phyloP scores from a whole-genome alignment of 306 rosid species.

The Acmispon strigosus region DNA sequence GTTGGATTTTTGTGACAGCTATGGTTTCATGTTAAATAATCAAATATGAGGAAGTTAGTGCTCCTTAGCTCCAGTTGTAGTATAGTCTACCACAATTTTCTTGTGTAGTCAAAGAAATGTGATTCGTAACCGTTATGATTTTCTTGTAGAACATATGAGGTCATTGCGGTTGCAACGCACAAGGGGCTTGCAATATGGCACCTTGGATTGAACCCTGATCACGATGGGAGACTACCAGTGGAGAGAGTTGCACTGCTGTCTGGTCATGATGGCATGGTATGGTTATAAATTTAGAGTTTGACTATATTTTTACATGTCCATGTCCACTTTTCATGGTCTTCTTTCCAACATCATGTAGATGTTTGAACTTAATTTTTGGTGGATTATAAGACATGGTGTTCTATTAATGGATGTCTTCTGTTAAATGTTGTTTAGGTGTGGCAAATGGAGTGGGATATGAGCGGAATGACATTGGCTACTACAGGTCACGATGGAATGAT shows the following conservation, averaged over 20 bases:
- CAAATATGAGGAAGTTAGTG: not conserved
- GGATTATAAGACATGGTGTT: not conserved
- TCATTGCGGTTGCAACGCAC: constrained; percentile 70
- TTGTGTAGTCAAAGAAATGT: constrained; percentile 9
- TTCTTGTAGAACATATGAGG: constrained; percentile 59
- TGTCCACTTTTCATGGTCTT: not conserved
- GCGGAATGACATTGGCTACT: constrained; percentile 96
- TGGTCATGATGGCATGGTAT: constrained; percentile 76
- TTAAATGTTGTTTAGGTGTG: constrained; percentile 53
- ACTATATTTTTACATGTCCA: not conserved
- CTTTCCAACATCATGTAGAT: constrained; percentile 8
- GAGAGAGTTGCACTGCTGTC: constrained; percentile 61
- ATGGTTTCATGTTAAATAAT: not conserved
- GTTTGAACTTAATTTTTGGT: not conserved
- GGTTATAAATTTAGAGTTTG: constrained; percentile 1
- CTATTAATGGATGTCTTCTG: not conserved
- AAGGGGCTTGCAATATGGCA: constrained; percentile 81
- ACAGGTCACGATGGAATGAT: constrained; percentile 74
- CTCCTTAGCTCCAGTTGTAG: not conserved
- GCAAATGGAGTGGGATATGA: constrained; percentile 98
- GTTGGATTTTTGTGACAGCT: not conserved
- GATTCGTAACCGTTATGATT: constrained; percentile 12
- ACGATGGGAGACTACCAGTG: constrained; percentile 66
- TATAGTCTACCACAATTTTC: not conserved
- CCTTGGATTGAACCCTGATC: constrained; percentile 70